These are phyloP conservation scores for Yamadazyma dendronema DNA, from an alignment of 1,139 yeast genomes.

Conservation along the genomic window DNA sequence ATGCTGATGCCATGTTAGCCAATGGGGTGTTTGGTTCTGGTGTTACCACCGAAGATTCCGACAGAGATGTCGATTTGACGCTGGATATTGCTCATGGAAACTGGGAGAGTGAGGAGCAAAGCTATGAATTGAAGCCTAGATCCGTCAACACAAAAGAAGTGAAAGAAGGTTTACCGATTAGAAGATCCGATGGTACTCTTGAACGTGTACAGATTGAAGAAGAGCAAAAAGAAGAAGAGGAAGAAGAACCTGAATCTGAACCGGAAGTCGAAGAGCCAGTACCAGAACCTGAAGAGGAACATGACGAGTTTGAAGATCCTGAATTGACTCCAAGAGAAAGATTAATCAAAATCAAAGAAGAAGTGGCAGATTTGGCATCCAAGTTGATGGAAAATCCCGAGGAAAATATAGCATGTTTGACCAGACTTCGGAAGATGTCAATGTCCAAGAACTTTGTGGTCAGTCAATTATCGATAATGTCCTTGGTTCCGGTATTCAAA, in stretches of 20 bases:
- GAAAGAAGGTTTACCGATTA: constrained; percentile 81
- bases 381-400: constrained; percentile 86
- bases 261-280: constrained; percentile 16
- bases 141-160: constrained; percentile 29
- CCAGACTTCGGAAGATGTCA: constrained; percentile 72
- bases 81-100: neutral
- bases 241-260: constrained; percentile 21
- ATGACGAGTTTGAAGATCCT: constrained; percentile 44
- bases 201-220: constrained; percentile 54
- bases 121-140: constrained; percentile 65
- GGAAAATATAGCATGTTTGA: constrained; percentile 65
- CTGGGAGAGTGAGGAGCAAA: constrained; percentile 44
- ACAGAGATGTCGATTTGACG: constrained; percentile 43
- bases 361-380: constrained; percentile 78
- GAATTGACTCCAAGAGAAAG: constrained; percentile 57
- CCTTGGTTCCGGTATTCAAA: constrained; percentile 83
- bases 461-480: constrained; percentile 69
- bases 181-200: constrained; percentile 65
- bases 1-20: constrained; percentile 44
- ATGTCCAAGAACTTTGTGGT: constrained; percentile 66
- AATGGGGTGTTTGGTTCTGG: constrained; percentile 40
- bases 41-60: constrained; percentile 8
- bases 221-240: constrained; percentile 26
- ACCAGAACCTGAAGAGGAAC: constrained; percentile 26
- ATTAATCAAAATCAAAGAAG: constrained; percentile 68